phyloP scores from a whole-genome alignment of 2,329 filamentous ascomycete species.

The Ascochyta rabiei region DNA sequence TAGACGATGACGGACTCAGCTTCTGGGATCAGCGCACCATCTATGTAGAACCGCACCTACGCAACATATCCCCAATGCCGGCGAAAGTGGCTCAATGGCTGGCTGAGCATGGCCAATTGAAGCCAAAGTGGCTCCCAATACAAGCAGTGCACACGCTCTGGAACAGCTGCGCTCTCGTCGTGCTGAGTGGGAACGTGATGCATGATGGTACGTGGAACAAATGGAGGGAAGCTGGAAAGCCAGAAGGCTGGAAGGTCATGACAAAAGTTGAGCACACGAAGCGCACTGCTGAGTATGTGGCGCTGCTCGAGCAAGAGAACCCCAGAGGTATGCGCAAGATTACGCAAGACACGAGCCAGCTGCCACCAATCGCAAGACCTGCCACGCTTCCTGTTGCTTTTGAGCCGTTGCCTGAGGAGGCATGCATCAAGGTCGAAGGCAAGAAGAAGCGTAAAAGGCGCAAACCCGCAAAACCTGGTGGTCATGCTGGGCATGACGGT shows the following conservation, averaged over 20 bases:
- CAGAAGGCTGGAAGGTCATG: conserved; percentile 45
- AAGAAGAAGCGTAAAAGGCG: conserved; percentile 34
- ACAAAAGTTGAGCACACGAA: conserved; percentile 43
- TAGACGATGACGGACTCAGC: conserved; percentile 37
- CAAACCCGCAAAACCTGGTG: conserved; percentile 20
- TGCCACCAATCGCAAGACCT: conserved; percentile 29
- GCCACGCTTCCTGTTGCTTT: conserved; percentile 21
- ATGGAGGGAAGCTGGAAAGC: conserved; percentile 35
- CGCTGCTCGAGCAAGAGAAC: conserved; percentile 32
- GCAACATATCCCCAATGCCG: conserved; percentile 38
- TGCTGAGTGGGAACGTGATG: conserved; percentile 42
- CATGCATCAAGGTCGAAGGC: conserved; percentile 6
- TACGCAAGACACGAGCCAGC: conserved; percentile 2
- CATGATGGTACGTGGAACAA: conserved; percentile 39
- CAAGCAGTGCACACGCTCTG: conserved; percentile 41
- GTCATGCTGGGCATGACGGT: neutral
- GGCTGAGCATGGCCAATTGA: conserved; percentile 34
- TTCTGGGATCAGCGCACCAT: conserved; percentile 48
- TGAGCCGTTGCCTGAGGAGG: neutral
- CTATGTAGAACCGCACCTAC: conserved; percentile 46
- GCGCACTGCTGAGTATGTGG: conserved; percentile 40
- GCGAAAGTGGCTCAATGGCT: conserved; percentile 42
- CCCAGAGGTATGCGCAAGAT: conserved; percentile 24
- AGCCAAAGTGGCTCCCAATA: conserved; percentile 43
- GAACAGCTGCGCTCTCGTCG: conserved; percentile 44